Percentiles rank a stretch among this genome's conserved stretches.
Conservation (phyloP, 495 filamentous ascomycete genomes). For the Podospora sp. region DNA sequence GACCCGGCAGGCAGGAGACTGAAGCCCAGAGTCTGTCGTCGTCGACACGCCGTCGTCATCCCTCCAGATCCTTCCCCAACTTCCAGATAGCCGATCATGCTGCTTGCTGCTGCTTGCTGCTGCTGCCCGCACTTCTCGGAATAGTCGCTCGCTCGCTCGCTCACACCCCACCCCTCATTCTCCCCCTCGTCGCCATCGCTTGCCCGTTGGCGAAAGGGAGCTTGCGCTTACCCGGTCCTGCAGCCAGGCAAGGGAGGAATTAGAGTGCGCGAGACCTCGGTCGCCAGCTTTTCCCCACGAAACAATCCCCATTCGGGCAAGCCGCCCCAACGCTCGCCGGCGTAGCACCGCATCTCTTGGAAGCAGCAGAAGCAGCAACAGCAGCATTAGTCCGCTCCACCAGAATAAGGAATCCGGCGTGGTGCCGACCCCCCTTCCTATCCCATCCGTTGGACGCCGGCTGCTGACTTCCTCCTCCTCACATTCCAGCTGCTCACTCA, state of each 20-base stretch:
- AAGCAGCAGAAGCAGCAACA: neutral
- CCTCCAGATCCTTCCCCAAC: neutral
- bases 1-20: conserved; percentile 4
- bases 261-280: neutral
- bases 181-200: neutral
- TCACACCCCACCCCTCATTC: neutral
- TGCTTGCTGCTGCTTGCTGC: neutral
- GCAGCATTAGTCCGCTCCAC: neutral
- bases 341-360: neutral
- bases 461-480: neutral
- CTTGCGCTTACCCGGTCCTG: neutral
- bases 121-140: neutral
- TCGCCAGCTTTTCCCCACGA: neutral
- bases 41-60: conserved; percentile 1
- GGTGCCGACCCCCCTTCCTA: too few relatives aligned
- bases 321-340: neutral
- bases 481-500: neutral
- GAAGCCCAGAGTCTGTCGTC: neutral
- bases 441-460: too few relatives aligned
- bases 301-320: neutral
- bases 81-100: neutral
- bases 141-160: neutral
- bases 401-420: neutral
- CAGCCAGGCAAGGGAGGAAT: neutral
- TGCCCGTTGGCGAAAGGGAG: neutral